Conservation (phyloP, 1,284 basidiomycete genomes). For the Apiotrichum laibachii region DNA sequence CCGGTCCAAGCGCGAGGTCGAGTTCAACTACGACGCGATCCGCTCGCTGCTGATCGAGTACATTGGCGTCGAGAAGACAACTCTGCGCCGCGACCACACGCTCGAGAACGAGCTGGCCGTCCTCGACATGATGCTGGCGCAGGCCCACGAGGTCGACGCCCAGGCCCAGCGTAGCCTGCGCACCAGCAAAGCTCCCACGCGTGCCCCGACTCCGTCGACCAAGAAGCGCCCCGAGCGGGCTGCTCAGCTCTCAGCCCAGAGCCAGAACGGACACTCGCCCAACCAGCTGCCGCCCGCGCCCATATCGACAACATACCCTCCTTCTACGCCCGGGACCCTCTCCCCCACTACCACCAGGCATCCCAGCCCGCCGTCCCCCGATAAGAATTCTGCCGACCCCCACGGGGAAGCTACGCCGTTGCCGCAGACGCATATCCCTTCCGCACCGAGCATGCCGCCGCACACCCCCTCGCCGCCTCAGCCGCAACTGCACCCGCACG, state of each 20-base stretch:
- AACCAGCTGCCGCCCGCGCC: background rate
- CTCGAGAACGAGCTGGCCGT: constrained; percentile 20
- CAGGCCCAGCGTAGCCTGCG: constrained; percentile 7
- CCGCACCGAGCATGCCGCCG: no score
- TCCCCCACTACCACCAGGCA: background rate
- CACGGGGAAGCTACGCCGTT: no score
- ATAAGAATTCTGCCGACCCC: no score
- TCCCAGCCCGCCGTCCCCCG: background rate
- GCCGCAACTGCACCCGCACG: no score
- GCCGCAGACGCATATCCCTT: no score
- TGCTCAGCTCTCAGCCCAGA: no score
- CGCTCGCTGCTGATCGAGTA: constrained; percentile 15
- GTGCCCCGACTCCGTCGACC: background rate
- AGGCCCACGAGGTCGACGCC: constrained; percentile 16
- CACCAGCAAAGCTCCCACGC: constrained; percentile 1
- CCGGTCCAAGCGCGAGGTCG: constrained; percentile 12
- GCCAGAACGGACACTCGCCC: background rate
- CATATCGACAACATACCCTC: background rate
- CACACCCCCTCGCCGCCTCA: no score
- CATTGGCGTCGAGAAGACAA: constrained; percentile 16
- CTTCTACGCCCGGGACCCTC: background rate
- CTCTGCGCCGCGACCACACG: constrained; percentile 9
- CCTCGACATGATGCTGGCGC: constrained; percentile 24
- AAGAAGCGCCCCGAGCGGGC: background rate
- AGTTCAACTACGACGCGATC: constrained; percentile 22